These are phyloP conservation scores for Echium plantagineum DNA, from an alignment of 257 asterid species.

Conservation along the genomic window DNA sequence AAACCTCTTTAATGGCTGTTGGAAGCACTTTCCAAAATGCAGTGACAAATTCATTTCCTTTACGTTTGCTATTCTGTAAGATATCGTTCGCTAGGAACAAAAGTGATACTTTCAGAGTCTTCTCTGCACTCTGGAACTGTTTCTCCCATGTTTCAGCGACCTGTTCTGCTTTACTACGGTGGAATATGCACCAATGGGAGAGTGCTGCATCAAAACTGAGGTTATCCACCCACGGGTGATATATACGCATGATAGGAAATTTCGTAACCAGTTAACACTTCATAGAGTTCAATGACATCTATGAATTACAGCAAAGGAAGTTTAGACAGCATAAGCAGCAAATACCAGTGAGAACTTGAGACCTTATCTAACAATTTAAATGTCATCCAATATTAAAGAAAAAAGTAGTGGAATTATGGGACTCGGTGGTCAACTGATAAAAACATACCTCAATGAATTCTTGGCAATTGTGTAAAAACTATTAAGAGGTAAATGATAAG, in stretches of 20 bases:
- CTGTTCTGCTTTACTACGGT: conserved; percentile 76
- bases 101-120: conserved; percentile 70
- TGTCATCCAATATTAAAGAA: neutral
- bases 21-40: conserved; percentile 98
- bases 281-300: neutral
- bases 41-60: conserved; percentile 79
- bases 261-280: neutral
- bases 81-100: conserved; percentile 89
- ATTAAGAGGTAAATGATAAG: too few species aligned
- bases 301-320: neutral
- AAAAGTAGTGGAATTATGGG: neutral
- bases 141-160: conserved; percentile 89
- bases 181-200: conserved; percentile 96
- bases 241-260: neutral
- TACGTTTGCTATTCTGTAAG: conserved; percentile 85
- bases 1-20: conserved; percentile 61
- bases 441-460: neutral
- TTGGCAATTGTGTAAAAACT: neutral
- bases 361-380: neutral
- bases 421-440: neutral
- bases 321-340: neutral
- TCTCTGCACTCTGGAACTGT: conserved; percentile 59
- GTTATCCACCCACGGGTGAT: conserved; percentile 14
- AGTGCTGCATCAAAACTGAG: conserved; percentile 49
- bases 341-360: neutral